Evolutionary conservation across 306 rosid species (phyloP), one percentile per base, ranked within the genome.

Genomic region (Inga leiocalycina): DNA sequence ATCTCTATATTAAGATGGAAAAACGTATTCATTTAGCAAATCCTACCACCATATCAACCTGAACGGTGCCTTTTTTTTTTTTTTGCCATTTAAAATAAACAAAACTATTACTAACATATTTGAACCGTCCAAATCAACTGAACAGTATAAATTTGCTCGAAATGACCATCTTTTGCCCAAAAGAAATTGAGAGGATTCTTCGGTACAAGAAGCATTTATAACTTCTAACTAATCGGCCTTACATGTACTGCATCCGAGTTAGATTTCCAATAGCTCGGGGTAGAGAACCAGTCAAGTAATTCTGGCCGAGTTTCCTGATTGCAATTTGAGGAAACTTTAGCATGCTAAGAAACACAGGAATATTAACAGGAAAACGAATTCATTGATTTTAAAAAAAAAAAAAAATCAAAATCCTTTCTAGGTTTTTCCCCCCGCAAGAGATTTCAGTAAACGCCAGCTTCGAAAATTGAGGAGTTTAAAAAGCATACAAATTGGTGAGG

Each of bases 251-350:
- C 95, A 95, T 83, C 8, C 84, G 67, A 73, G 88, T 78, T 10
- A 95, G 90, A 85, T 89, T 92, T n/a, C 90, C 95, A 74, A 95
- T 86, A 11, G 91, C 86, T 11, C 92, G 76, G 66, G 98, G 87
- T 11, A 93, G 83, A 67, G 92, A 75, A 43, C 98, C 98, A 1
- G 88, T 83, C 87, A 93, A 88, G 90, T 79, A 67, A 88, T 93
- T 95, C 71, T 80, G 98, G 43, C 11, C 77, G 84, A 93, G 75
- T 1, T 88, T 64, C 86, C 98, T 95, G 84, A 8, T 54, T 78
- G 82, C 44, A 87, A 75, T 64, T 71, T 7, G 37, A 71, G 24
- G 12, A 59, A 74, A 66, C 54, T 76, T 73, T 30, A 82, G 70
- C 37, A 52, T n/a, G 48, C 17, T 9, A 13, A 6, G 4, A 66